Conservation (phyloP, 1,139 yeast genomes). For the Dujonia santamariae region DNA sequence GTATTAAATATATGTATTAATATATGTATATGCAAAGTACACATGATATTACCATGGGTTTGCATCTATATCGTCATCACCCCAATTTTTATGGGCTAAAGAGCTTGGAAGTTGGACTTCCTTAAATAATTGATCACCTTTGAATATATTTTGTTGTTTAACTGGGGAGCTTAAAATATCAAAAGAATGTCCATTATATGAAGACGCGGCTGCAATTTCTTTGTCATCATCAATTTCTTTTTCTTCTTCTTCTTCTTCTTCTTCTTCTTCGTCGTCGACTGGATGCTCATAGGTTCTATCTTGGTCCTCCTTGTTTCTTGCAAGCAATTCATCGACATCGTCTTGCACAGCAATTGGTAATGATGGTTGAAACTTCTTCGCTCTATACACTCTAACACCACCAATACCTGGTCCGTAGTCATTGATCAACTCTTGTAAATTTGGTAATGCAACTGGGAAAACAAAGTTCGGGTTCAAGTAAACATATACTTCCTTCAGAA, state of each 20-base stretch:
- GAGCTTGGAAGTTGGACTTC: conserved; percentile 49
- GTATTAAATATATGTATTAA: neutral
- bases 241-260: conserved; percentile 13
- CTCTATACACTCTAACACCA: conserved; percentile 43
- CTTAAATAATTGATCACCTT: conserved; percentile 51
- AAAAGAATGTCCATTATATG: neutral
- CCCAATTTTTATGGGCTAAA: conserved; percentile 51
- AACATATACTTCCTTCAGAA: conserved; percentile 40
- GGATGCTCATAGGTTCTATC: conserved; percentile 39
- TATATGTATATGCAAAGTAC: no score
- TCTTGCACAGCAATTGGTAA: conserved; percentile 60
- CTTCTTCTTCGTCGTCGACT: conserved; percentile 16
- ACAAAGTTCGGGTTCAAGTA: conserved; percentile 48
- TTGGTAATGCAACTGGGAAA: conserved; percentile 57
- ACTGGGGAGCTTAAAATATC: no score
- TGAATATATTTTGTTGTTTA: conserved; percentile 17
- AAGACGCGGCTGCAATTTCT: conserved; percentile 2
- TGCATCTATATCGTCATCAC: conserved; percentile 34
- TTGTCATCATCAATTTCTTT: conserved; percentile 9
- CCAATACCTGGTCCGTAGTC: conserved; percentile 64
- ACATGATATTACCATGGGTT: conserved; percentile 56
- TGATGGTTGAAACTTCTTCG: conserved; percentile 57
- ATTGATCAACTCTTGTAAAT: conserved; percentile 54
- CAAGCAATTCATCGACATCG: conserved; percentile 55
- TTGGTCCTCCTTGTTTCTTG: conserved; percentile 27